Evolutionary conservation across 148 eudicot genomes (phyloP).

Genomic region (Rhododendron mucronatum): DNA sequence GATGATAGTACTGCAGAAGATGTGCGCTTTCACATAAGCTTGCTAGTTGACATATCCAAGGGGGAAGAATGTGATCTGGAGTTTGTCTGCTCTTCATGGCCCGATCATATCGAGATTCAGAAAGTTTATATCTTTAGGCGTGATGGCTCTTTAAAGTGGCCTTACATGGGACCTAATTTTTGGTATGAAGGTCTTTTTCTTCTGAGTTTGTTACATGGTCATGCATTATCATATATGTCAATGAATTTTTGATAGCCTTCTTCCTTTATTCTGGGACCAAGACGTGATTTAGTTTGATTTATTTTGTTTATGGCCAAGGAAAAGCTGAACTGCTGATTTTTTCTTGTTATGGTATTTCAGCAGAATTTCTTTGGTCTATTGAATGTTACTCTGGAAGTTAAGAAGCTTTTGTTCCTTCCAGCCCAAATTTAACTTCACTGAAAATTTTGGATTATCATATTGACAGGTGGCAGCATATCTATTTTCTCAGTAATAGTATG

Average conservation of each 20-base stretch:
- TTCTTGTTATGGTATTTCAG: background rate
- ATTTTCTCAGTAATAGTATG: background rate
- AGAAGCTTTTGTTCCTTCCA: background rate
- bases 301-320: background rate
- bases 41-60: conserved; percentile 59
- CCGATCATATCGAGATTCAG: conserved; percentile 56
- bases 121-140: conserved; percentile 43
- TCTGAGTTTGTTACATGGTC: background rate
- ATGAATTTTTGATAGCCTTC: background rate
- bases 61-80: conserved; percentile 53
- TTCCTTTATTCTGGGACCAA: background rate
- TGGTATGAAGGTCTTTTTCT: conserved; percentile 27
- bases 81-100: conserved; percentile 75
- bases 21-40: conserved; percentile 47
- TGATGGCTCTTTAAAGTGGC: conserved; percentile 27
- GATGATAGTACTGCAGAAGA: conserved; percentile 38
- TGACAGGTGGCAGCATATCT: background rate
- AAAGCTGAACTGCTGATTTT: background rate
- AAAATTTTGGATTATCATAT: background rate
- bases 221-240: background rate
- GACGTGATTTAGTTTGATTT: background rate
- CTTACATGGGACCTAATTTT: conserved; percentile 59
- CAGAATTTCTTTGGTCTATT: background rate
- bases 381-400: background rate
- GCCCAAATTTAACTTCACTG: background rate